Base-by-base conservation (phyloP, 1,284 basidiomycete genomes). In the Cutaneotrichosporon dermatis region DNA sequence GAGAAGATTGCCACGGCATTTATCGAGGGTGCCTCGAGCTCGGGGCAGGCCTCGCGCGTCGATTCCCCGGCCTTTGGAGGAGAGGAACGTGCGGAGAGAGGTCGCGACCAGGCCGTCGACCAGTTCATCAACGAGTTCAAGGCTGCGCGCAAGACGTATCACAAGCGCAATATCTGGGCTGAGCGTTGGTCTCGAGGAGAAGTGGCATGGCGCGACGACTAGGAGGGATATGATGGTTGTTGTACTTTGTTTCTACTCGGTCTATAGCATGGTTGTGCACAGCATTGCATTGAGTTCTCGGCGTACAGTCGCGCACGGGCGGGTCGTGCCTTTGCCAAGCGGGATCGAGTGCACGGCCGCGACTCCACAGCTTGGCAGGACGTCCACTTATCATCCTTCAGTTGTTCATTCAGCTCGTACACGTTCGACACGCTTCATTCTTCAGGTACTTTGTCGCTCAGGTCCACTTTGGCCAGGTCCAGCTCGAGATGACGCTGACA, bases 121-220 rank as follows among this genome's bases (percentile, higher is more conserved):
- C 86, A 88, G 50, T 97, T 96, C 66, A 85, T 94, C 51, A 85
- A 82, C 69, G 86, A 92, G 71, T 95, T 92, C 80, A 91, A 87
- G 72, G 90, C 91, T 56, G 76, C 87, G 44, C 80, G 92, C 66
- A 92, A 90, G 79, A 82, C 83, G 13, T 95, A 92, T 75, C 92
- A 96, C 75, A 93, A 93, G 75, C 82, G 92, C 35, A 86, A 86
- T 4, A 87, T 94, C 74, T 94, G 90, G 88, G 84, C 86, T 15
- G 89, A 92, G 70, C 83, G 88, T 67, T 94, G 92, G 90, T 80
- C 85, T 1, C 82, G 85, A 36, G 90, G 89, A 1, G 86, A 90
- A 66, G 91, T 95, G 4, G 83, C 83, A 34, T 95, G 92, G 92
- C 75, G 81, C 59, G 85, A 86, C 61, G 84, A 85, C 65, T 83